A percentile compares a stretch with the other conserved stretches of the same genome.
Evolutionary conservation across 768 basidiomycete species (phyloP).

Genomic region (Strobilomyces confusus): DNA sequence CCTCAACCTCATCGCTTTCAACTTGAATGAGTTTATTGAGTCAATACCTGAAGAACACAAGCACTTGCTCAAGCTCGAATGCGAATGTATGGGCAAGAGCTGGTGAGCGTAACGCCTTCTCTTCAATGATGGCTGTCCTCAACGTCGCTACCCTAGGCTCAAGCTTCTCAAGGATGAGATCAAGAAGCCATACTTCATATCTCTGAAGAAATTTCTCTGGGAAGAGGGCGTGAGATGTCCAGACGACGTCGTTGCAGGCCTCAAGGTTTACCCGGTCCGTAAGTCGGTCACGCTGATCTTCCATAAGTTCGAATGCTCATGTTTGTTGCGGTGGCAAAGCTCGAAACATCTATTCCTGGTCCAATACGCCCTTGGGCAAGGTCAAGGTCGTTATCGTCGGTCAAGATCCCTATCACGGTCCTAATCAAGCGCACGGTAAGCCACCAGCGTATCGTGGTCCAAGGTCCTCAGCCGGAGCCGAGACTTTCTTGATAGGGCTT

Average conservation of each 20-base stretch:
- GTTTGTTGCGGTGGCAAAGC: conserved; percentile 41
- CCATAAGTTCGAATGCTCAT: conserved; percentile 2
- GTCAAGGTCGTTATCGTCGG: conserved; percentile 67
- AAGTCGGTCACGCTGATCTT: conserved; percentile 29
- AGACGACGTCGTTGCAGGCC: conserved; percentile 40
- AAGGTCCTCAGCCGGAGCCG: conserved; percentile 2
- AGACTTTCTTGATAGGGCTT: conserved; percentile 47
- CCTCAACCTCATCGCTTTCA: conserved; percentile 70
- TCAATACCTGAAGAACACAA: conserved; percentile 56
- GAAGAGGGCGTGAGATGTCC: conserved; percentile 55
- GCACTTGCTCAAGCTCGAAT: conserved; percentile 60
- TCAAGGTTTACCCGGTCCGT: conserved; percentile 80
- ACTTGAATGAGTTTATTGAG: conserved; percentile 47
- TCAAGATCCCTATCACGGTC: conserved; percentile 74
- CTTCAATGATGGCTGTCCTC: neutral
- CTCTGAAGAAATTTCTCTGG: conserved; percentile 67
- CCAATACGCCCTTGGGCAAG: conserved; percentile 77
- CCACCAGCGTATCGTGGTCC: conserved; percentile 2
- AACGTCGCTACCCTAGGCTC: conserved; percentile 46
- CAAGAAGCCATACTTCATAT: conserved; percentile 70
- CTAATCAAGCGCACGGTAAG: conserved; percentile 81
- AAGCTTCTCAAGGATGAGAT: conserved; percentile 73
- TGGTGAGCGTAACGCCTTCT: conserved; percentile 40
- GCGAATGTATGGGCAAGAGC: conserved; percentile 67
- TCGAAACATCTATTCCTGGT: conserved; percentile 88